A percentile compares a stretch with the other conserved stretches of the same genome.
These are phyloP conservation scores for Orbilia ellipsospora DNA, from an alignment of 2,329 filamentous ascomycete genomes.

Conservation along the genomic window DNA sequence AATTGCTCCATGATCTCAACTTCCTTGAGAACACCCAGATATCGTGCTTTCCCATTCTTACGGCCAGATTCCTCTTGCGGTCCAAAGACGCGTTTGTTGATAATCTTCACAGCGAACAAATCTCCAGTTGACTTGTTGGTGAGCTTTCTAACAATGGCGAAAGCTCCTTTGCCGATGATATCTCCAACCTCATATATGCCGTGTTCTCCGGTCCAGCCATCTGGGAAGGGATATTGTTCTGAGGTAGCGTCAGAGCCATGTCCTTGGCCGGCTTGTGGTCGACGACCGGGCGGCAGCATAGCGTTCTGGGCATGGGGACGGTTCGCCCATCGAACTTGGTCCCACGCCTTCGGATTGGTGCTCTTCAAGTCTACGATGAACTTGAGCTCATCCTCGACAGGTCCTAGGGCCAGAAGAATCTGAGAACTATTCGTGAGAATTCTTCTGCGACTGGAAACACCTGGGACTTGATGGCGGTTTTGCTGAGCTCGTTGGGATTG, in stretches of 20 bases:
- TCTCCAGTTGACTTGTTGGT: conserved; percentile 85
- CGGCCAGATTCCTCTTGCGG: conserved; percentile 44
- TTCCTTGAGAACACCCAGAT: conserved; percentile 79
- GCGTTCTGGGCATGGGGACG: conserved; percentile 20
- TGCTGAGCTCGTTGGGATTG: conserved; percentile 40
- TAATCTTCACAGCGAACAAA: conserved; percentile 90
- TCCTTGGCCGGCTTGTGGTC: conserved; percentile 46
- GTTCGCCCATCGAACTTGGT: conserved; percentile 31
- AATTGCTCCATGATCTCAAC: conserved; percentile 94
- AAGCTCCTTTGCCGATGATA: conserved; percentile 89
- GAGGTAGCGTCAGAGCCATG: conserved; percentile 50
- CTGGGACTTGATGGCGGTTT: conserved; percentile 39
- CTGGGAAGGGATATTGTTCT: conserved; percentile 62
- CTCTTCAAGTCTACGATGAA: conserved; percentile 86
- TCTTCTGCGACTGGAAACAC: conserved; percentile 58
- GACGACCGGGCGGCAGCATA: conserved; percentile 50
- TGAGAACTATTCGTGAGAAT: conserved; percentile 60
- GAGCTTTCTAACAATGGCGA: conserved; percentile 91
- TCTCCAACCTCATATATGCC: conserved; percentile 82
- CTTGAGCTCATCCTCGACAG: conserved; percentile 71
- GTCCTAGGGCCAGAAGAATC: conserved; percentile 60
- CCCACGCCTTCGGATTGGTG: conserved; percentile 41
- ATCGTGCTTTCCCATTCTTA: conserved; percentile 52
- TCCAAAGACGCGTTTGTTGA: conserved; percentile 85
- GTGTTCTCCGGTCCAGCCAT: conserved; percentile 83